phyloP scores from a whole-genome alignment of 2,329 filamentous ascomycete species.

The Hortaea sp. region DNA sequence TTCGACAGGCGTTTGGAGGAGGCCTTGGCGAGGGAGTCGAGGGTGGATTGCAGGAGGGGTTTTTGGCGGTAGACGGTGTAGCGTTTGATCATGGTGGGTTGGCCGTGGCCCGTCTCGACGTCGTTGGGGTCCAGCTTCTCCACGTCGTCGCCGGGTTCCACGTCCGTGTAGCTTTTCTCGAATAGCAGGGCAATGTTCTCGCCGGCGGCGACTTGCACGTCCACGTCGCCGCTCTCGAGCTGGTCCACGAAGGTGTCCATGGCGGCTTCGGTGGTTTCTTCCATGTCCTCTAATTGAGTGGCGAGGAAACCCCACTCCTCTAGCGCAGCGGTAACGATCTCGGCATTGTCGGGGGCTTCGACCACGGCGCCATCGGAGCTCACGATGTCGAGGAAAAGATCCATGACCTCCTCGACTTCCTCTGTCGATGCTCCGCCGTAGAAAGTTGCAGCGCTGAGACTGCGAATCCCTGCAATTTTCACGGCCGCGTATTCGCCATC shows the following conservation, averaged over 20 bases:
- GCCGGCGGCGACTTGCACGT: conserved; percentile 67
- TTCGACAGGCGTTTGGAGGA: conserved; percentile 55
- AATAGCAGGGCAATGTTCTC: conserved; percentile 75
- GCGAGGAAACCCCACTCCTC: conserved; percentile 73
- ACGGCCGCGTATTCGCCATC: conserved; percentile 55
- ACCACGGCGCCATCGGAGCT: conserved; percentile 68
- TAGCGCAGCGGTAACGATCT: conserved; percentile 63
- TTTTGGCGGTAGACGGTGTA: conserved; percentile 59
- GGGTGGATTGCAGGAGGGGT: conserved; percentile 48
- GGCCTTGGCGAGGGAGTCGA: conserved; percentile 50
- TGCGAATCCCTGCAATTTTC: conserved; percentile 63
- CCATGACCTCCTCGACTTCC: conserved; percentile 59
- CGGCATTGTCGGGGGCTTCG: conserved; percentile 58
- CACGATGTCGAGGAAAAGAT: conserved; percentile 65
- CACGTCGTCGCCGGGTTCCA: conserved; percentile 46
- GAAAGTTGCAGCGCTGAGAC: conserved; percentile 60
- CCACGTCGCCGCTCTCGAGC: conserved; percentile 61
- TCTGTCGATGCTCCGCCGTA: conserved; percentile 65
- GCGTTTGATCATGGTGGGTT: conserved; percentile 44
- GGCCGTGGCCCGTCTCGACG: conserved; percentile 30
- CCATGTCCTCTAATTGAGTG: conserved; percentile 65
- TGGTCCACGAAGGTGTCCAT: conserved; percentile 79
- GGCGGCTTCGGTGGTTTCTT: conserved; percentile 58
- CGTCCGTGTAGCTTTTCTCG: conserved; percentile 57
- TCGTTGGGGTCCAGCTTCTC: conserved; percentile 27